These are phyloP conservation scores for Cladosporium sp. DNA, from an alignment of 2,329 filamentous ascomycete genomes.

Conservation along the genomic window DNA sequence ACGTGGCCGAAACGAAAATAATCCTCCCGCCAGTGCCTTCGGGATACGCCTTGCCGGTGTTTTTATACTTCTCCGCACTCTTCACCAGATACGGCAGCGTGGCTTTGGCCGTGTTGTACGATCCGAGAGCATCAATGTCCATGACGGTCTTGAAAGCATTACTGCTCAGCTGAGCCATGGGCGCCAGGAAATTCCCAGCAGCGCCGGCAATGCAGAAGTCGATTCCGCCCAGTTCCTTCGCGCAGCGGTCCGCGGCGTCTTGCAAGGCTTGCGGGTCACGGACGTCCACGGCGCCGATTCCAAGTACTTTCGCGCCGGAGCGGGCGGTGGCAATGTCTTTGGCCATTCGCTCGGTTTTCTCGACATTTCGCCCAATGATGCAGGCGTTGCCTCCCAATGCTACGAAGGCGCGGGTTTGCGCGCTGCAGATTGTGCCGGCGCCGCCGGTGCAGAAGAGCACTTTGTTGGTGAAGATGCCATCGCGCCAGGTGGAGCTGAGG, in stretches of 20 bases:
- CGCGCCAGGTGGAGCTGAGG: conserved; percentile 76
- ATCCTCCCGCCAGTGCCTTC: conserved; percentile 68
- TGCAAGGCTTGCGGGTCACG: conserved; percentile 61
- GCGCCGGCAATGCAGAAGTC: conserved; percentile 94
- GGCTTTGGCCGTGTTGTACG: conserved; percentile 91
- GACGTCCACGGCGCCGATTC: conserved; percentile 71
- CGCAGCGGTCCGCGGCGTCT: conserved; percentile 72
- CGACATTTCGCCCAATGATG: conserved; percentile 83
- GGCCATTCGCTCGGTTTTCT: conserved; percentile 79
- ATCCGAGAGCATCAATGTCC: conserved; percentile 91
- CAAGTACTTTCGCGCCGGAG: conserved; percentile 75
- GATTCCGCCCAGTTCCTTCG: conserved; percentile 76
- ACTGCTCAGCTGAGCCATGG: conserved; percentile 71
- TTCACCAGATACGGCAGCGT: conserved; percentile 74
- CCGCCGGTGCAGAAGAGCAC: conserved; percentile 95
- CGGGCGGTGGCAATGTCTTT: conserved; percentile 76
- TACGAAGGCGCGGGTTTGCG: conserved; percentile 86
- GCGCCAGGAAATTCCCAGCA: conserved; percentile 90
- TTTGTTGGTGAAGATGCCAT: conserved; percentile 81
- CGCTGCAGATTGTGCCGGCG: conserved; percentile 88
- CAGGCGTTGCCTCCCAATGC: conserved; percentile 88
- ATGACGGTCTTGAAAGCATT: conserved; percentile 96
- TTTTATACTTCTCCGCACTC: conserved; percentile 61
- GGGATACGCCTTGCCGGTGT: conserved; percentile 50
- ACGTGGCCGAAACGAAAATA: conserved; percentile 82